Evolutionary conservation across 2,329 filamentous ascomycete species (phyloP), one percentile per base, ranked within the genome.

Genomic region (Metarhizium humberi): DNA sequence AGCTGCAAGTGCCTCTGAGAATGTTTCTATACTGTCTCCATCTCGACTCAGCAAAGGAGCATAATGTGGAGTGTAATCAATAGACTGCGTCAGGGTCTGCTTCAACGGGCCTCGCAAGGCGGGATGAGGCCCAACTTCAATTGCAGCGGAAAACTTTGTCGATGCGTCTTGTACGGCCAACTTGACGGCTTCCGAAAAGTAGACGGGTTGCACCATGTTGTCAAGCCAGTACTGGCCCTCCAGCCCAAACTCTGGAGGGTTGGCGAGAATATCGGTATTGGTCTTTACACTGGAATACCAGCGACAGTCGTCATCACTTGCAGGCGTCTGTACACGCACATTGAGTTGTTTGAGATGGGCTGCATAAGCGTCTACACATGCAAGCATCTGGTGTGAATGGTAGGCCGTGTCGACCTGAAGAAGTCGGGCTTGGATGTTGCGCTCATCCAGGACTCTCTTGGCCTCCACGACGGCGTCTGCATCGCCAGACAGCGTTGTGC

Each of bases 371-470:
- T 54, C 50, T 7, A 54, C 57, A 18, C 59, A 63, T 3, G 56
- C 10, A 1, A 49, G 38, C 69, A 75, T 75, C 52, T 74, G 70
- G 25, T 67, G 66, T 0, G 74, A 76, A 36, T 69, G 69, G 3
- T 76, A 77, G 0, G 74, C 74, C 5, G 56, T 69, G 53, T 73
- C 68, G 3, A 74, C 70, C 25, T 67, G 63, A 0, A 77, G 61
- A 0, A 56, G 40, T 3, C 69, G 58, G 1, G 25, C 25, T 4
- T 62, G 56, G 50, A 73, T 69, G 6, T 63, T 60, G 30, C 61
- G 56, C 7, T 62, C 56, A 10, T 61, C 61, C 0, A 69, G 52
- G 3, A 66, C 36, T 1, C 50, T 56, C 51, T 63, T 55, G 0
- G 66, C 56, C 7, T 64, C 57, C 0, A 59, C 48, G 5, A 75